phyloP scores from a whole-genome alignment of 805 yeast species.

The Suhomyces sp. region DNA sequence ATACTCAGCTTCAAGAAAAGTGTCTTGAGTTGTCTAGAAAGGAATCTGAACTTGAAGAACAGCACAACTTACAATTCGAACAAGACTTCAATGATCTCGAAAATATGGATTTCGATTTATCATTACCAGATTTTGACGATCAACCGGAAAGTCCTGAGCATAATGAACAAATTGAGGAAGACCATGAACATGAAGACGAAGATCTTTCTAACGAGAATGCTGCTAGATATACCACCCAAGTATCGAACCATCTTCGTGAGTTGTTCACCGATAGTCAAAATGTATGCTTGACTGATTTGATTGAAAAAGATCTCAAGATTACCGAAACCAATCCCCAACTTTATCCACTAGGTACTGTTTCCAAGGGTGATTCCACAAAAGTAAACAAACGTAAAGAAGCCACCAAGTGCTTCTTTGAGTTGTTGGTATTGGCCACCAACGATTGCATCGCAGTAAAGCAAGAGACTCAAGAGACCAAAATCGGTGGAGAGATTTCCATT shows the following conservation, averaged over 20 bases:
- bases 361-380: constrained; percentile 9
- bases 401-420: constrained; percentile 73
- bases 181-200: constrained; percentile 16
- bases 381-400: constrained; percentile 54
- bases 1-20: constrained; percentile 25
- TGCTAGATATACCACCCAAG: constrained; percentile 50
- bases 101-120: constrained; percentile 24
- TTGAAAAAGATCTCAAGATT: constrained; percentile 33
- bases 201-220: constrained; percentile 25
- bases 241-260: constrained; percentile 47
- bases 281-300: constrained; percentile 37
- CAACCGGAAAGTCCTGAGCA: constrained; percentile 10
- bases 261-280: constrained; percentile 21
- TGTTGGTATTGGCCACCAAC: constrained; percentile 75
- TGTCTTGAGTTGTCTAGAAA: constrained; percentile 27
- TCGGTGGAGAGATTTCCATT: constrained; percentile 61
- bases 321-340: constrained; percentile 9
- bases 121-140: constrained; percentile 23
- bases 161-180: constrained; percentile 8
- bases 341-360: constrained; percentile 21
- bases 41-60: constrained; percentile 18
- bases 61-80: constrained; percentile 15
- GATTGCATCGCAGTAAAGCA: constrained; percentile 68
- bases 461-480: constrained; percentile 23
- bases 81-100: constrained; percentile 14